These are phyloP conservation scores for Chlorociboria aeruginascens DNA, from an alignment of 495 filamentous ascomycete genomes.

Conservation along the genomic window DNA sequence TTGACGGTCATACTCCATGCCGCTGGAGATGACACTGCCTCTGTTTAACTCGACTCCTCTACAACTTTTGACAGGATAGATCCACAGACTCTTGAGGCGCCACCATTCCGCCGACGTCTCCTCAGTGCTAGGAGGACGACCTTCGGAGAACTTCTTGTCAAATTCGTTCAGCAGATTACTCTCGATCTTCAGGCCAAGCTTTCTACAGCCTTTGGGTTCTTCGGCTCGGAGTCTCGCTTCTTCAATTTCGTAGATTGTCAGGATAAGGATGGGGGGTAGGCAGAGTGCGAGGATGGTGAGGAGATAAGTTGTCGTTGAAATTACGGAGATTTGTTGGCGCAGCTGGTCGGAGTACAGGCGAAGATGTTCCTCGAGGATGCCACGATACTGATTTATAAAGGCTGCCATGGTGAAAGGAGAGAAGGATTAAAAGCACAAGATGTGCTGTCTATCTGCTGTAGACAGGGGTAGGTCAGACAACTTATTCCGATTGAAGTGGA, in stretches of 20 bases:
- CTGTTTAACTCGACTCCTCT: conserved; percentile 60
- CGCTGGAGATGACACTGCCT: conserved; percentile 54
- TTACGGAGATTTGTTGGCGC: conserved; percentile 9
- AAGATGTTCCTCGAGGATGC: conserved; percentile 6
- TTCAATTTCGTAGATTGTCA: conserved; percentile 19
- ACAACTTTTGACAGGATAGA: conserved; percentile 86
- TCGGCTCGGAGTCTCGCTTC: conserved; percentile 19
- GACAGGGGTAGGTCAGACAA: conserved; percentile 1
- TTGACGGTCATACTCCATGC: conserved; percentile 72
- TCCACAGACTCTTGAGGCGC: conserved; percentile 68
- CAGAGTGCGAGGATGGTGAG: conserved; percentile 35
- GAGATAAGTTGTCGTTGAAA: conserved; percentile 35
- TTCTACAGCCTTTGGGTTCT: conserved; percentile 34
- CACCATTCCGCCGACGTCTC: conserved; percentile 26
- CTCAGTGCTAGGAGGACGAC: conserved; percentile 15
- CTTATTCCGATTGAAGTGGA: neutral
- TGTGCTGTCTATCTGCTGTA: conserved; percentile 16
- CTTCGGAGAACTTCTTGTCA: conserved; percentile 19
- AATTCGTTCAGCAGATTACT: conserved; percentile 26
- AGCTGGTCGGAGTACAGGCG: conserved; percentile 15
- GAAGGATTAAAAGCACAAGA: conserved; percentile 7
- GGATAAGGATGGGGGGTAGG: conserved; percentile 26
- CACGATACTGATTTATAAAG: conserved; percentile 13
- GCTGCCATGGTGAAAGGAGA: conserved; percentile 9
- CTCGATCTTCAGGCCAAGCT: conserved; percentile 30